phyloP scores from a whole-genome alignment of 495 filamentous ascomycete species.

The Aspergillus biplanus region DNA sequence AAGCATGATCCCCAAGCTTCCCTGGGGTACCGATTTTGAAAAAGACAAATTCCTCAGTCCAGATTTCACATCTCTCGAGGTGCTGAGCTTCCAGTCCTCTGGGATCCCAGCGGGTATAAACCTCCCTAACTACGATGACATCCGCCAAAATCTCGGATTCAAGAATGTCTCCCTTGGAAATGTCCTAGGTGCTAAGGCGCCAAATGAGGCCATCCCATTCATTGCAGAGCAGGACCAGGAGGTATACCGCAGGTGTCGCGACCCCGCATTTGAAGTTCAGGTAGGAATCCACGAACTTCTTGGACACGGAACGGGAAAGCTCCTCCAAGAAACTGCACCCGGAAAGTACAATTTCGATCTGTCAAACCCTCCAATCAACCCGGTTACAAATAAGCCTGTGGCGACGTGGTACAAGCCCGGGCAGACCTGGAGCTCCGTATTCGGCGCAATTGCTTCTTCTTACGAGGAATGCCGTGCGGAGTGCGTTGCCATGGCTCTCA shows the following conservation, averaged over 20 bases:
- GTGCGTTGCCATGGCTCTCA: constrained; percentile 90
- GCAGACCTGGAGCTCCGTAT: constrained; percentile 92
- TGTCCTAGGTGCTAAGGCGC: constrained; percentile 84
- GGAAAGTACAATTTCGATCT: constrained; percentile 87
- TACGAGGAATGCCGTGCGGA: constrained; percentile 88
- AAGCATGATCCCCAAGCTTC: constrained; percentile 81
- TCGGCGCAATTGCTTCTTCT: constrained; percentile 79
- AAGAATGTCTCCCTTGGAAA: constrained; percentile 96
- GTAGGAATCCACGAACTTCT: constrained; percentile 95
- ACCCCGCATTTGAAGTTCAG: constrained; percentile 90
- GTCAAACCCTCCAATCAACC: constrained; percentile 76
- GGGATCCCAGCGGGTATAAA: constrained; percentile 84
- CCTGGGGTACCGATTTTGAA: constrained; percentile 88
- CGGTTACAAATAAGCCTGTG: constrained; percentile 74
- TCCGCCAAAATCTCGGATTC: constrained; percentile 92
- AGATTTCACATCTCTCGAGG: constrained; percentile 89
- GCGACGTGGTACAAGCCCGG: constrained; percentile 89
- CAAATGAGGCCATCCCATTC: constrained; percentile 89
- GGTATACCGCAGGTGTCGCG: constrained; percentile 77
- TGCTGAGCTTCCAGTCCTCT: constrained; percentile 73
- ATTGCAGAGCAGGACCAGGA: constrained; percentile 72
- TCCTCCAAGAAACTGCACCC: constrained; percentile 83
- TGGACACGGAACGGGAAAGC: constrained; percentile 93
- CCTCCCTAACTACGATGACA: constrained; percentile 91
- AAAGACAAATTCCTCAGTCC: constrained; percentile 94